Conservation (phyloP, 306 rosid genomes). For the Dryas drummondii region DNA sequence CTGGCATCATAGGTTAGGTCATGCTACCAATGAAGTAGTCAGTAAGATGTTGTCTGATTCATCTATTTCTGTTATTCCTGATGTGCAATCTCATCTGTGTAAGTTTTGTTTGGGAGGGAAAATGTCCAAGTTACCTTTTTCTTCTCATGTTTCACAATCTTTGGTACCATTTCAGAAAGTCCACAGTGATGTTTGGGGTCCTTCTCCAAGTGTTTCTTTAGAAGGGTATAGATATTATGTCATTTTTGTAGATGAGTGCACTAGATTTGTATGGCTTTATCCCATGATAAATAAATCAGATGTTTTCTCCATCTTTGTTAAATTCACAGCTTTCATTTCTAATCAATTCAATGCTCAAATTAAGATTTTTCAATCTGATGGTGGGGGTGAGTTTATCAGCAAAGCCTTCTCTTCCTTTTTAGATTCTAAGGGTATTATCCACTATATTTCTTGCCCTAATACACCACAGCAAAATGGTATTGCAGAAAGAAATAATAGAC, state of each 20-base stretch:
- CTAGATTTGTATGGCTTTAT: not conserved
- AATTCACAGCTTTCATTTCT: too few relatives aligned
- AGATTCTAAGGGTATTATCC: not conserved
- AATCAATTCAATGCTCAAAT: too few relatives aligned
- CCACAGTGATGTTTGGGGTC: not conserved
- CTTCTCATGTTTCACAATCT: too few relatives aligned
- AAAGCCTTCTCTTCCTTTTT: not conserved
- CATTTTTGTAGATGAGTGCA: not conserved
- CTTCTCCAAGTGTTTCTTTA: not conserved
- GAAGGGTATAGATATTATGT: not conserved
- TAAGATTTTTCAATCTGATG: not conserved
- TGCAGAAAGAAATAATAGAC: not conserved
- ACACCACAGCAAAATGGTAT: not conserved
- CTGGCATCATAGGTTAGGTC: too few relatives aligned
- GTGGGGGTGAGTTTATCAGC: not conserved
- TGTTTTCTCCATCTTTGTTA: not conserved
- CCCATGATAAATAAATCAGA: not conserved
- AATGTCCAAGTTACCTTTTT: not conserved
- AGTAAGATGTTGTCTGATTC: too few relatives aligned
- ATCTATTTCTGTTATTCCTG: too few relatives aligned
- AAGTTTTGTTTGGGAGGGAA: not conserved
- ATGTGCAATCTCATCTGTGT: too few relatives aligned
- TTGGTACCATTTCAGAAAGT: not conserved
- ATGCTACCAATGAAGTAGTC: too few relatives aligned
- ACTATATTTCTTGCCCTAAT: not conserved